Base-by-base conservation (phyloP, 2,329 filamentous ascomycete genomes). In the Zalaria sp. region DNA sequence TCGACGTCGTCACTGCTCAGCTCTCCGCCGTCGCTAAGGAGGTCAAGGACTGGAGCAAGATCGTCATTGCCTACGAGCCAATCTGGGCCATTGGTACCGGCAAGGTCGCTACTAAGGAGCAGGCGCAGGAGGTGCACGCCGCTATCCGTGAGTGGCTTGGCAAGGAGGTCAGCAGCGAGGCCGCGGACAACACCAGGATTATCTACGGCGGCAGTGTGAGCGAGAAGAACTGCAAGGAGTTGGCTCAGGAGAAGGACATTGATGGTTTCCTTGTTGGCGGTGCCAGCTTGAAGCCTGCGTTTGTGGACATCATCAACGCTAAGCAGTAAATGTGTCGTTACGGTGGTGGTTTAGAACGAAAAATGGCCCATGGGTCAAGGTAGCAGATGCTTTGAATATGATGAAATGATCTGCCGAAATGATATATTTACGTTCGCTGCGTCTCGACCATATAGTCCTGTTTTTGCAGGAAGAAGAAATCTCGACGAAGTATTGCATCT, bases 241-340 rank as follows among this genome's bases (percentile, higher is more conserved):
- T 98, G 56, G 79, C 83, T 62, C 89, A 87, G 73, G 79, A 96
- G 77, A 64, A 77, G 50, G 91, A 98, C 66, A 94, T 98, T 64
- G 91, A 98, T 65, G 91, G 91, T 45, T 96, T 96, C 80, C 76
- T 96, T 53, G 89, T 96, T 52, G 89, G 89, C 51, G 89, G 89
- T 66, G 89, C 89, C 60, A 91, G 83, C 64, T 77, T 96, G 70
- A 96, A 96, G 80, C 89, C 89, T 60, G 88, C 85, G 52, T 95
- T 82, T 58, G 73, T 80, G 54, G 77, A 82, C 52, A 82, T 82
- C 54, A 75, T 82, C 69, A 82, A 82, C 63, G 67, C 72, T 53
- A 73, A 3, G 8, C 25, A 26, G 25, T 38, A 7, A 27, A 10
- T 25, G n/a, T 7, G 8, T 11, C 8, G 11, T 38, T 25, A 27